Evolutionary conservation across 2,329 filamentous ascomycete genomes (phyloP), one percentile per base, ranked within the genome.

Genomic region (Talaromyces sp.): DNA sequence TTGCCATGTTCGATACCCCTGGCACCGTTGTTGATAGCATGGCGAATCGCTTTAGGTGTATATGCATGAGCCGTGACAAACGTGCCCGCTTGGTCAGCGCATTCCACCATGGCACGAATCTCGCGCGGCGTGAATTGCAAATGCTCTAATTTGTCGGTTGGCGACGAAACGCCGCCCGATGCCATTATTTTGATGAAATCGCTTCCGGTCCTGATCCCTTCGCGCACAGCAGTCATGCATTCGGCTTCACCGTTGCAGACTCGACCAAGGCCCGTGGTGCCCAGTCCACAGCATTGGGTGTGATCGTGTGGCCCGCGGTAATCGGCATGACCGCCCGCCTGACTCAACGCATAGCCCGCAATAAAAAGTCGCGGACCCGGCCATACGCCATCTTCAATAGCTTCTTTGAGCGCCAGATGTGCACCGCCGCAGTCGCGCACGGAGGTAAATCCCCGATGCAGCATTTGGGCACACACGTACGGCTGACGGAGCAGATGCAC

Each of bases 141-240:
- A 69, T 83, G 80, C 8, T 82, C 80, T 11, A 88, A 75, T 45
- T 75, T 75, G 69, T 88, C 86, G 0, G 84, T 86, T 0, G 84
- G 84, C 11, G 80, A 84, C 0, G 83, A 80, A 1, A 88, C 85
- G 9, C 86, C 86, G 1, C 86, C 86, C 5, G 81, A 81, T 0
- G 78, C 79, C 85, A 87, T 87, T 67, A 89, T 85, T 73, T 88
- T 88, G 73, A 89, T 81, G 68, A 88, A 87, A 69, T 88, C 84
- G 0, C 84, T 83, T 1, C 86, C 86, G 9, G 75, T 78, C 2
- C 86, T 78, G 0, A 89, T 72, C 70, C 87, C 82, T 60, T 87
- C 84, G 2, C 86, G 78, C 0, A 82, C 80, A 8, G 77, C 81
- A 22, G 79, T 79, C 49, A 85, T 76, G 67, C 85, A 87, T 52